A percentile compares a stretch with the other conserved stretches of the same genome.
Evolutionary conservation across 75 land plant genomes (phyloP).

Genomic region (Picea sitchensis): DNA sequence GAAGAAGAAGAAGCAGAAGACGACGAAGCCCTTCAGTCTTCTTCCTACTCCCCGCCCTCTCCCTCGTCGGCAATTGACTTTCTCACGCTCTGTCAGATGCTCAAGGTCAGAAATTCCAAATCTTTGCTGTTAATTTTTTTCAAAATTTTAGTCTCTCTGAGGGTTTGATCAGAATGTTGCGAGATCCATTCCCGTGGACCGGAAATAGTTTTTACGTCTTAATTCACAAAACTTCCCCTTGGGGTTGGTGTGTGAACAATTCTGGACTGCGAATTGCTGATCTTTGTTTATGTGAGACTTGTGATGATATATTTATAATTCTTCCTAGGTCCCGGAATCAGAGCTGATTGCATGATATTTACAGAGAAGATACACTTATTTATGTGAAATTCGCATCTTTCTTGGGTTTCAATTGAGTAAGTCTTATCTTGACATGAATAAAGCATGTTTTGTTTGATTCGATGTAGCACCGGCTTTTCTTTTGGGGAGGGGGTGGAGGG

Average conservation of each 20-base stretch:
- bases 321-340: no score
- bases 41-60: conserved; percentile 19
- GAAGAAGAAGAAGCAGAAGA: background rate
- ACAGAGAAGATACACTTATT: no score
- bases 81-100: conserved; percentile 79
- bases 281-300: conserved; percentile 1
- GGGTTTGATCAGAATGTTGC: background rate
- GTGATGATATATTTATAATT: no score
- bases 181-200: background rate
- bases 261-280: background rate
- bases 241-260: background rate
- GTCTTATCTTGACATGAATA: no score
- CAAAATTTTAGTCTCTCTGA: background rate
- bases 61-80: conserved; percentile 64
- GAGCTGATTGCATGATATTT: no score
- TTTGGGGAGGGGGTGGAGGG: no score
- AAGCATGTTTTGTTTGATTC: no score
- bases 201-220: background rate
- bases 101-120: conserved; percentile 51
- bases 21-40: background rate
- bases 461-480: no score
- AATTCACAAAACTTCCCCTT: background rate
- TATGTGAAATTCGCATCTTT: no score
- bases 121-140: background rate
- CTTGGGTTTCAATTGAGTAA: no score